Evolutionary conservation across 2,329 filamentous ascomycete genomes (phyloP), one percentile per base, ranked within the genome.

Genomic region (Neophaeococcomyces mojaviensis): DNA sequence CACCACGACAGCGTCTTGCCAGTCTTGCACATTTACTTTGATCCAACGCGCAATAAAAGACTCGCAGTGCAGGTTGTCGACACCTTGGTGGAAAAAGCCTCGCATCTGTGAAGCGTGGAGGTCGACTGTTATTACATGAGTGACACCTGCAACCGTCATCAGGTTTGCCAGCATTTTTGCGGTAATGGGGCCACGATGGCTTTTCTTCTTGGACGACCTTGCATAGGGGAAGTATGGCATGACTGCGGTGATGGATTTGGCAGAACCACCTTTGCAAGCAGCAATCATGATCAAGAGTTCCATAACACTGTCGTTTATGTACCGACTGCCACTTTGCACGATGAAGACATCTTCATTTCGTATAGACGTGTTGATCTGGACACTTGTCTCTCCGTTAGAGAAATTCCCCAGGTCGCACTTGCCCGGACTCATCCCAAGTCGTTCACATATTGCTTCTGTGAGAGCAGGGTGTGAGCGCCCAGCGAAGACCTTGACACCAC

Each of bases 291-390:
- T 97, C 63, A 98, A 78, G 63, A 98, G 78, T 75, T 98, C 92
- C 88, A 98, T 96, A 63, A 98, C 88, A 61, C 88, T 94, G 70
- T 98, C 92, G 67, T 98, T 98, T 76, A 96, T 95, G 70, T 85
- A 88, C 63, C 81, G 77, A 69, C 92, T 96, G 55, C 92, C 92
- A 52, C 90, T 97, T 73, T 98, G 92, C 50, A 98, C 85, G 64
- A 98, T 90, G 67, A 97, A 98, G 59, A 98, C 90, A 77, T 98
- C 90, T 68, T 97, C 94, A 64, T 98, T 94, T 58, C 92, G 86
- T 55, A 98, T 88, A 20, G 81, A 84, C 41, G 66, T 67, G 31
- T 78, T 76, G 58, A 84, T 81, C 60, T 81, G 77, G 55, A 84
- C 81, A 46, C 77, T 79, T 38, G 80, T 84, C 69, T 84, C 81